A percentile compares a stretch with the other conserved stretches of the same genome.
These are phyloP conservation scores for Ceratocystis diversiconidia DNA, from an alignment of 2,329 filamentous ascomycete species.

Conservation along the genomic window DNA sequence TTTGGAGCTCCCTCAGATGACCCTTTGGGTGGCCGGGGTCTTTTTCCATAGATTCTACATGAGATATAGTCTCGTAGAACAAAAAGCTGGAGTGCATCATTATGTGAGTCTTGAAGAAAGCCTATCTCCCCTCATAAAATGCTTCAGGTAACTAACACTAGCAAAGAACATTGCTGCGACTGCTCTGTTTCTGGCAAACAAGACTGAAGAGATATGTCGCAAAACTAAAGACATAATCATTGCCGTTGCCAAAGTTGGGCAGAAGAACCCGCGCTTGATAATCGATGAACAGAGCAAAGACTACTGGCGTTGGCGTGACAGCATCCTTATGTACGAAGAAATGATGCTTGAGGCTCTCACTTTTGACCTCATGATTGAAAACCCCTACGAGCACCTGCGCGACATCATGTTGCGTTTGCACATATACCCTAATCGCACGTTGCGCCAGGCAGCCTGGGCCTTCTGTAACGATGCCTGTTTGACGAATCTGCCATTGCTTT, in stretches of 20 bases:
- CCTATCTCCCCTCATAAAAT: not conserved
- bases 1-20: slow-evolving; percentile 82
- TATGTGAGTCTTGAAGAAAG: slow-evolving; percentile 47
- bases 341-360: slow-evolving; percentile 81
- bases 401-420: slow-evolving; percentile 61
- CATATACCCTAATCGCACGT: slow-evolving; percentile 62
- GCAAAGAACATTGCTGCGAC: slow-evolving; percentile 72
- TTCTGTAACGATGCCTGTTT: slow-evolving; percentile 85
- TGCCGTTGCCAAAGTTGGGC: slow-evolving; percentile 82
- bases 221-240: slow-evolving; percentile 93
- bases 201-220: slow-evolving; percentile 91
- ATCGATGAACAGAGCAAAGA: slow-evolving; percentile 97
- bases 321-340: slow-evolving; percentile 83
- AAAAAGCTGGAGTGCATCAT: slow-evolving; percentile 69
- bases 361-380: slow-evolving; percentile 83
- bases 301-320: slow-evolving; percentile 95
- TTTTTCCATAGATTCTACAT: slow-evolving; percentile 97
- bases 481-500: slow-evolving; percentile 70
- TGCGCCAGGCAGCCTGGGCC: slow-evolving; percentile 81
- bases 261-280: slow-evolving; percentile 79
- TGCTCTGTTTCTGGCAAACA: slow-evolving; percentile 84
- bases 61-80: slow-evolving; percentile 66
- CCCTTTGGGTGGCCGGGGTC: slow-evolving; percentile 77
- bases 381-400: slow-evolving; percentile 74
- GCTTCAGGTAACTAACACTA: not conserved